Conservation (phyloP, 1,284 basidiomycete species). For the Ganoderma meredithae region DNA sequence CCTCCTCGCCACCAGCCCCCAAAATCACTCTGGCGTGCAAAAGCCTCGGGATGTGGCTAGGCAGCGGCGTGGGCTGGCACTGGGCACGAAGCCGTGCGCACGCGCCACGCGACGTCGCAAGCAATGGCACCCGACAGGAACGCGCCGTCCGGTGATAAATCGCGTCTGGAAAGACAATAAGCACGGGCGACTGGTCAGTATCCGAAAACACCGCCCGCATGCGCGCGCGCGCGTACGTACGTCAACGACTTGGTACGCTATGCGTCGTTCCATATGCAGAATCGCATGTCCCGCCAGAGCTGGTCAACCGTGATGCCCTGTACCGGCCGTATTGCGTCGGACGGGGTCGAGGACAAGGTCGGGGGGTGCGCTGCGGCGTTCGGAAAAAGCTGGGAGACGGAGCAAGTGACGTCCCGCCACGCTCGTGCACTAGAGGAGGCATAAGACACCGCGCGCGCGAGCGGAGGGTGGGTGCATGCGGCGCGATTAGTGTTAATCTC, state of each 20-base stretch:
- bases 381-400: conserved; percentile 66
- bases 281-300: conserved; percentile 71
- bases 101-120: conserved; percentile 4
- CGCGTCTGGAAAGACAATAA: conserved; percentile 31
- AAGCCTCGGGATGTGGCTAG: conserved; percentile 9
- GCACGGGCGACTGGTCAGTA: conserved; percentile 17
- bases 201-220: neutral
- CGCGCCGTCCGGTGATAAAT: conserved; percentile 24
- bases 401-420: conserved; percentile 70
- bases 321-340: conserved; percentile 43
- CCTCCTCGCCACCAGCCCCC: neutral
- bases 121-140: conserved; percentile 18
- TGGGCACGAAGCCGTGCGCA: conserved; percentile 9
- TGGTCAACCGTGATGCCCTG: conserved; percentile 70
- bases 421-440: conserved; percentile 57
- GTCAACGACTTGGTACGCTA: conserved; percentile 31
- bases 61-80: conserved; percentile 7
- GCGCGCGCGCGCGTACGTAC: conserved; percentile 11
- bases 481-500: conserved; percentile 16
- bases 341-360: conserved; percentile 39
- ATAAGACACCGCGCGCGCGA: conserved; percentile 7
- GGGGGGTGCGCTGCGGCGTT: conserved; percentile 43
- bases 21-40: conserved; percentile 7
- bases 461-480: conserved; percentile 6
- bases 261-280: conserved; percentile 59